A percentile compares a stretch with the other conserved stretches of the same genome.
Conservation (phyloP, 345 rosid species). For the Psidium friedrichsthalianum region DNA sequence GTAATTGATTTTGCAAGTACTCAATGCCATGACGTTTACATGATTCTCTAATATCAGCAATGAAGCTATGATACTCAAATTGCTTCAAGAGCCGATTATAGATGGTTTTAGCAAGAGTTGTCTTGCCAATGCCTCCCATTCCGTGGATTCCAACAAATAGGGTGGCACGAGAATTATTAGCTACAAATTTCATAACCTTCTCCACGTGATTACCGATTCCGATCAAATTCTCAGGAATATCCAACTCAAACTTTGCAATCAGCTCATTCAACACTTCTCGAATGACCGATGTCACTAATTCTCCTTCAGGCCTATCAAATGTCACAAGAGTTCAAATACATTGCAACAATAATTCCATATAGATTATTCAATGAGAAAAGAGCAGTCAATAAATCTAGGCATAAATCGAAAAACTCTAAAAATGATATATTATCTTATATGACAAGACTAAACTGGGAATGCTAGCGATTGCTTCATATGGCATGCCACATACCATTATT, state of each 20-base stretch:
- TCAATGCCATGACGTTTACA: background rate
- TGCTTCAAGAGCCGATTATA: background rate
- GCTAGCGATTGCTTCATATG: too few relatives aligned
- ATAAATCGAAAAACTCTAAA: too few relatives aligned
- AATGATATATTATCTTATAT: too few relatives aligned
- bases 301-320: background rate
- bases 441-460: fast-evolving
- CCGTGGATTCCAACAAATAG: background rate
- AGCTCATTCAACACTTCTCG: background rate
- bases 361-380: background rate
- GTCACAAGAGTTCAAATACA: background rate
- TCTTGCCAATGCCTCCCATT: background rate
- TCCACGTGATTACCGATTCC: background rate
- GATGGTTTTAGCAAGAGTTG: background rate
- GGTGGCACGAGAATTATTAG: background rate
- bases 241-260: background rate
- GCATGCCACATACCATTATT: background rate
- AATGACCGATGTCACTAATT: background rate
- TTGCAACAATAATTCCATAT: background rate
- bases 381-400: too few relatives aligned
- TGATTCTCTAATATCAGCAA: background rate
- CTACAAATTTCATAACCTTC: background rate
- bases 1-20: background rate
- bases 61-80: background rate
- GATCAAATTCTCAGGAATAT: background rate